Percentiles rank a stretch among this genome's conserved stretches.
phyloP scores from a whole-genome alignment of 129 eudicot genomes.

The Flaveria brownii region DNA sequence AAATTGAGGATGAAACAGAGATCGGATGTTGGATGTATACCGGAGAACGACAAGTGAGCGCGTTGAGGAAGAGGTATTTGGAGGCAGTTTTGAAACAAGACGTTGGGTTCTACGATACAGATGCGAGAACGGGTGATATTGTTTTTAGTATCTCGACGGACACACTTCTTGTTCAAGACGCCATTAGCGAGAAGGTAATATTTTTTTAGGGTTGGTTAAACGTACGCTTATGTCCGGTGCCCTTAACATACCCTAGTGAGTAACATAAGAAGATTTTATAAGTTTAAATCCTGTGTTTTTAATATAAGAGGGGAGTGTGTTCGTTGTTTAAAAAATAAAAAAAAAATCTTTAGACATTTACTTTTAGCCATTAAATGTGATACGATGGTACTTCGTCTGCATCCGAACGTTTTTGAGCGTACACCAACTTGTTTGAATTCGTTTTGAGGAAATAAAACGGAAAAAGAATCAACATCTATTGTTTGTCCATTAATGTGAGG shows the following conservation, averaged over 20 bases:
- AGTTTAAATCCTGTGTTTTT: too few species aligned
- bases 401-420: too few species aligned
- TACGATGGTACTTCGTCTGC: too few species aligned
- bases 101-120: slow-evolving; percentile 93
- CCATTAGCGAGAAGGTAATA: slow-evolving; percentile 94
- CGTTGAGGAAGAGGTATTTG: slow-evolving; percentile 81
- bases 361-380: too few species aligned
- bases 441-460: too few species aligned
- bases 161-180: slow-evolving; percentile 97
- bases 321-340: too few species aligned
- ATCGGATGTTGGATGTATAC: slow-evolving; percentile 98
- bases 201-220: background rate
- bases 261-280: too few species aligned
- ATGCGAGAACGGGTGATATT: slow-evolving; percentile 96
- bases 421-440: too few species aligned
- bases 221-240: too few species aligned
- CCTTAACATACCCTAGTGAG: too few species aligned
- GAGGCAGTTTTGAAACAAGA: slow-evolving; percentile 95
- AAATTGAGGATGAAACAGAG: slow-evolving; percentile 41
- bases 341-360: too few species aligned
- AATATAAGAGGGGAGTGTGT: too few species aligned
- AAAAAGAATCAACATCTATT: background rate
- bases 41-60: slow-evolving; percentile 91
- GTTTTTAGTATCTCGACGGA: slow-evolving; percentile 95
- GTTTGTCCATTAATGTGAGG: slow-evolving; percentile 9